phyloP scores from a whole-genome alignment of 2,329 filamentous ascomycete species.

The Colletotrichum sublineola region DNA sequence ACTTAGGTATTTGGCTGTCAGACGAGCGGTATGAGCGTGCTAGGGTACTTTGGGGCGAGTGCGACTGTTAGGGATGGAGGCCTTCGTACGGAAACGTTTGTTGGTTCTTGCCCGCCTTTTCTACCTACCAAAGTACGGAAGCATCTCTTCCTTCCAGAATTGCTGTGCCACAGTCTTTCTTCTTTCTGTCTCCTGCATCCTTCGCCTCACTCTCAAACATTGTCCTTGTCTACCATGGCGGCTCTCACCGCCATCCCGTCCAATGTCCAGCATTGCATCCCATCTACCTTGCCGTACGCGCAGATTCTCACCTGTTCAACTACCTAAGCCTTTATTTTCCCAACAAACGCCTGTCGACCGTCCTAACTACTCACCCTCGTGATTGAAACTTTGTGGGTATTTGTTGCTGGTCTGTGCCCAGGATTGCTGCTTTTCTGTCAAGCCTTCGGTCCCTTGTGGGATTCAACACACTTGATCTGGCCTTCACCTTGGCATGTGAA shows the following conservation, averaged over 20 bases:
- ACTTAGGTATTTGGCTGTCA: not conserved
- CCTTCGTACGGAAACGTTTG: too few species aligned
- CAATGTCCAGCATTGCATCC: constrained; percentile 33
- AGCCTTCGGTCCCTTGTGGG: constrained; percentile 6
- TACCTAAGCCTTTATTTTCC: not conserved
- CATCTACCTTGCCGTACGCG: constrained; percentile 9
- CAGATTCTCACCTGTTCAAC: not conserved
- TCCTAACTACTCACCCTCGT: not conserved
- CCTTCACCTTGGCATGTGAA: constrained; percentile 25
- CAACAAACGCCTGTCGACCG: not conserved
- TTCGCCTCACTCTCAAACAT: constrained; percentile 1
- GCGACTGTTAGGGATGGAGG: too few species aligned
- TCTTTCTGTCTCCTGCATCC: constrained; percentile 2
- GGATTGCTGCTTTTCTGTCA: not conserved
- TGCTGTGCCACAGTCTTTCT: not conserved
- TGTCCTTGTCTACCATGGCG: constrained; percentile 1
- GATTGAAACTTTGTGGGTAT: constrained; percentile 18
- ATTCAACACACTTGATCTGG: constrained; percentile 9
- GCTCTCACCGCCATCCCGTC: constrained; percentile 32
- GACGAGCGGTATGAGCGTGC: too few species aligned
- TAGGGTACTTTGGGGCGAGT: too few species aligned
- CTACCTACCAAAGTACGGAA: not conserved
- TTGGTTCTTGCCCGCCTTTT: too few species aligned
- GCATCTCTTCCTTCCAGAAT: not conserved
- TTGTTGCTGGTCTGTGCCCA: not conserved